phyloP scores from a whole-genome alignment of 371 early-diverging fungal genomes.

The Apophysomyces ossiformis region DNA sequence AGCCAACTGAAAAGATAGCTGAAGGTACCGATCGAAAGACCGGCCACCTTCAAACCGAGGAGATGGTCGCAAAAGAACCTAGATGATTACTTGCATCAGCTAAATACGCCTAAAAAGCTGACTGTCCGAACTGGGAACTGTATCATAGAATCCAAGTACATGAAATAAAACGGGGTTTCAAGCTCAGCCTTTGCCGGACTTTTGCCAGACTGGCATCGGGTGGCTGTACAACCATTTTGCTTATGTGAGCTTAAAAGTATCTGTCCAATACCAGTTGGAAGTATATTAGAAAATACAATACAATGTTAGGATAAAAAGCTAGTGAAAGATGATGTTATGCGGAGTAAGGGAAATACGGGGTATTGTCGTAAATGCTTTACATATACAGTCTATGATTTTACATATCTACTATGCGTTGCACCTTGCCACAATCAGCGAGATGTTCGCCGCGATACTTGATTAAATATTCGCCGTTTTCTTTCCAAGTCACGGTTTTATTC shows the following conservation, averaged over 20 bases:
- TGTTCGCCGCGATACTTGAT: slow-evolving; percentile 64
- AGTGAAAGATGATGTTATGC: slow-evolving; percentile 2
- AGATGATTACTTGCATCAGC: no score
- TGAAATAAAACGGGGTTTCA: no score
- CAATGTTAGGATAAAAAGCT: neutral
- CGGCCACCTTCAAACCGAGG: no score
- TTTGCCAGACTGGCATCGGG: no score
- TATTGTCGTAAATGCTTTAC: neutral
- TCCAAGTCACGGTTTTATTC: slow-evolving; percentile 63
- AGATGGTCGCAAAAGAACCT: no score
- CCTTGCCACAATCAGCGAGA: slow-evolving; percentile 49
- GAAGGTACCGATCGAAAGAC: no score
- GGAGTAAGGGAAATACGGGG: slow-evolving; percentile 1
- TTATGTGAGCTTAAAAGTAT: no score
- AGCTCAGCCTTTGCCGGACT: no score
- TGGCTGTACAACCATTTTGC: neutral
- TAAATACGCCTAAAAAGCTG: no score
- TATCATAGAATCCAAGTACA: no score
- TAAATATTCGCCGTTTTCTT: slow-evolving; percentile 54
- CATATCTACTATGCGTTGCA: slow-evolving; percentile 32
- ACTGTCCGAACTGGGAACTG: no score
- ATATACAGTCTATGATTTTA: slow-evolving; percentile 12
- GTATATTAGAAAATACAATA: neutral
- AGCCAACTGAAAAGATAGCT: no score
- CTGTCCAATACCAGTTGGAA: slow-evolving; percentile 6